Conservation (phyloP, 345 rosid genomes). For the Pugionium dolabratum region DNA sequence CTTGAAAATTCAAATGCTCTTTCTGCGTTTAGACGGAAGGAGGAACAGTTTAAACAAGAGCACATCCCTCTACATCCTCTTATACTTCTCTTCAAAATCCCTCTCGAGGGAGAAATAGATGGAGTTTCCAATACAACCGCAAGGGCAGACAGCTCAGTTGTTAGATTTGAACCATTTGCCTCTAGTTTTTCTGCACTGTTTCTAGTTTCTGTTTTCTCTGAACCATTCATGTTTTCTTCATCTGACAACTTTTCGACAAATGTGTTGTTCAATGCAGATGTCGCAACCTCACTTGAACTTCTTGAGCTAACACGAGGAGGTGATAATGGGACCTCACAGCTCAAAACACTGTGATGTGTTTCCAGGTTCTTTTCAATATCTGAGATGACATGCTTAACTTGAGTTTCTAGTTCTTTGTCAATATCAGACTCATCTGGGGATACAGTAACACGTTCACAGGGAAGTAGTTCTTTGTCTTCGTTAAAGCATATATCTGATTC, state of each 20-base stretch:
- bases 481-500: slow-evolving; percentile 23
- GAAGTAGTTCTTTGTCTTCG: slow-evolving; percentile 18
- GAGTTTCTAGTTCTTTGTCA: slow-evolving; percentile 37
- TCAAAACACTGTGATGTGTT: slow-evolving; percentile 19
- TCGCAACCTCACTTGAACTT: slow-evolving; percentile 26
- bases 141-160: slow-evolving; percentile 30
- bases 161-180: slow-evolving; percentile 28
- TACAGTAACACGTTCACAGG: slow-evolving; percentile 36
- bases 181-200: slow-evolving; percentile 28
- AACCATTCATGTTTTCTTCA: slow-evolving; percentile 23
- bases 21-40: slow-evolving; percentile 67
- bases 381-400: slow-evolving; percentile 33
- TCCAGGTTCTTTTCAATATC: slow-evolving; percentile 33
- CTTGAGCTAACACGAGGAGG: slow-evolving; percentile 32
- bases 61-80: slow-evolving; percentile 74
- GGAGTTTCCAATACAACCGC: slow-evolving; percentile 26
- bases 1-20: slow-evolving; percentile 77
- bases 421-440: slow-evolving; percentile 23
- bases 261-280: slow-evolving; percentile 11
- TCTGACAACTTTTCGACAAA: slow-evolving; percentile 13
- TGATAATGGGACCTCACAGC: slow-evolving; percentile 4
- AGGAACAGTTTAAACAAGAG: slow-evolving; percentile 69
- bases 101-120: slow-evolving; percentile 41
- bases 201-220: slow-evolving; percentile 4
- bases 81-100: slow-evolving; percentile 62